phyloP scores from a whole-genome alignment of 192 early-diverging fungal species.

The Gryganskiella cystojenkinii region DNA sequence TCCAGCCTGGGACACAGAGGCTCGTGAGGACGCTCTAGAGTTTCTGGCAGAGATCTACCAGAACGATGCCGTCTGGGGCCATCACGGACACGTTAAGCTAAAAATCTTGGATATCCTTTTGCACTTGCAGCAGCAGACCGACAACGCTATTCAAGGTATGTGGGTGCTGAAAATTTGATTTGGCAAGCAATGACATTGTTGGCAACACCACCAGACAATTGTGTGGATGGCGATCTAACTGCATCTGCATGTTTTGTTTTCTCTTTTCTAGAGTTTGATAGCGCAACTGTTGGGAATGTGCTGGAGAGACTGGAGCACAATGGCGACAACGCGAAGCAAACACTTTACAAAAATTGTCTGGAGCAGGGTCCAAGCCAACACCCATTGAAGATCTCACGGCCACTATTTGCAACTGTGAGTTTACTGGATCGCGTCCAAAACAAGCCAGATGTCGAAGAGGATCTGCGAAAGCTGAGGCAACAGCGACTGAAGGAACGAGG shows the following conservation, averaged over 20 bases:
- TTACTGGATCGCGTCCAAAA: slow-evolving; percentile 1
- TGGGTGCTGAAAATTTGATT: no score
- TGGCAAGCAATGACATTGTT: no score
- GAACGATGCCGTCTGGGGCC: background rate
- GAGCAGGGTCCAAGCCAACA: background rate
- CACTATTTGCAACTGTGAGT: background rate
- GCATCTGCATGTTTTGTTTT: no score
- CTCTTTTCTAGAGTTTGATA: no score
- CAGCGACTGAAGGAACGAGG: background rate
- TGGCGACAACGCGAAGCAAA: no score
- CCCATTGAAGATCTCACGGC: background rate
- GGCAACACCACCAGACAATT: no score
- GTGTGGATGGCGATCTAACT: no score
- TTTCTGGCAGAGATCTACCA: background rate
- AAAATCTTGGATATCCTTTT: background rate
- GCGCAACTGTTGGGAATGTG: no score
- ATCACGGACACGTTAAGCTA: background rate
- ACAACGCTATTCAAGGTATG: background rate
- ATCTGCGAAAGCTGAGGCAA: background rate
- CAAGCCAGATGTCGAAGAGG: background rate
- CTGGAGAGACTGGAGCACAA: no score
- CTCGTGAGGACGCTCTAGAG: background rate
- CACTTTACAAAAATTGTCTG: no score
- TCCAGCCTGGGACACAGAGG: background rate
- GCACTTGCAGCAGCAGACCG: background rate